phyloP scores from a whole-genome alignment of 2,329 filamentous ascomycete species.

The Xylariaceae sp. region DNA sequence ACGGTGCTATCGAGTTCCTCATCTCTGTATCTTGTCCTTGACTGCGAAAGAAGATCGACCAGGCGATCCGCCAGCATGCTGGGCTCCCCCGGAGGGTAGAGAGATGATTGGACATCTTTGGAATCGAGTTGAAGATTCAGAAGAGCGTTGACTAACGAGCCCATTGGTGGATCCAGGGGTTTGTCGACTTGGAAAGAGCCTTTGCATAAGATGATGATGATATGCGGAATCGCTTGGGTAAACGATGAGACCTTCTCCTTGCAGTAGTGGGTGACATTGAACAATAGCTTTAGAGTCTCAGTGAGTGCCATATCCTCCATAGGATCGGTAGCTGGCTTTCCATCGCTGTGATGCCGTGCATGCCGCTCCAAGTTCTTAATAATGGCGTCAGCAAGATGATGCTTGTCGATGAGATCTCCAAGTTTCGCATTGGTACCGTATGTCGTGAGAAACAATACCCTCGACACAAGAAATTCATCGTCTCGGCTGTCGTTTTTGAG shows the following conservation, averaged over 20 bases:
- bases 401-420: conserved; percentile 56
- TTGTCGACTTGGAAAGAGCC: conserved; percentile 52
- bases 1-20: conserved; percentile 66
- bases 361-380: conserved; percentile 67
- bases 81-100: conserved; percentile 62
- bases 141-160: conserved; percentile 71
- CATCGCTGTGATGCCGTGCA: conserved; percentile 40
- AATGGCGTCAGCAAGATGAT: conserved; percentile 63
- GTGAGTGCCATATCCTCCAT: conserved; percentile 75
- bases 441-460: conserved; percentile 74
- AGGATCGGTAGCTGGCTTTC: conserved; percentile 39
- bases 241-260: conserved; percentile 58
- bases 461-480: conserved; percentile 79
- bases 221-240: conserved; percentile 59
- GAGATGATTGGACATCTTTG: conserved; percentile 46
- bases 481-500: conserved; percentile 71
- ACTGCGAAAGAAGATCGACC: conserved; percentile 62
- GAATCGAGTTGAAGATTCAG: conserved; percentile 68
- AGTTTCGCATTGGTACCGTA: conserved; percentile 70
- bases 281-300: conserved; percentile 82
- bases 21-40: conserved; percentile 59
- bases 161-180: conserved; percentile 68
- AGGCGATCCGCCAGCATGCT: conserved; percentile 59
- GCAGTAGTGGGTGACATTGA: conserved; percentile 77
- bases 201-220: conserved; percentile 65